Percentiles rank a stretch among this genome's conserved stretches.
Evolutionary conservation across 2,329 filamentous ascomycete genomes (phyloP).

Genomic region (Trichoderma polysporum): DNA sequence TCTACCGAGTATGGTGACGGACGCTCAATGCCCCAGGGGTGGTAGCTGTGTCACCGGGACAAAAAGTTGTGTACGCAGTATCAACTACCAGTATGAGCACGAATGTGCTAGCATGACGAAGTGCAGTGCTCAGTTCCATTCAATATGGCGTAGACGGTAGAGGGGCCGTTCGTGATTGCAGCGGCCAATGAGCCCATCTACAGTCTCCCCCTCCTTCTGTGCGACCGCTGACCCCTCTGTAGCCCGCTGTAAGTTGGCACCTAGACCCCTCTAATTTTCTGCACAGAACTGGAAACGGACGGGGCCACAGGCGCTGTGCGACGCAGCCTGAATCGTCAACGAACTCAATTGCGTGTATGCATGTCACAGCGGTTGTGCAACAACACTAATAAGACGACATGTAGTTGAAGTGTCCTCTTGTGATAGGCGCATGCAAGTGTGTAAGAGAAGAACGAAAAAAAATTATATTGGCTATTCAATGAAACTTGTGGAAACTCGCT

Average conservation of each 20-base stretch:
- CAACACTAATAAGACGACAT: neutral
- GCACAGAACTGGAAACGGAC: neutral
- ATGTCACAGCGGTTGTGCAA: slow-evolving; percentile 12
- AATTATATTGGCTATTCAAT: neutral
- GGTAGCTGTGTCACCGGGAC: slow-evolving; percentile 3
- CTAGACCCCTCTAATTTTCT: neutral
- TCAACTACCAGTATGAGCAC: neutral
- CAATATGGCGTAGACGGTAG: neutral
- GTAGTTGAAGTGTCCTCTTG: neutral
- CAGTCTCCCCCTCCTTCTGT: slow-evolving; percentile 2
- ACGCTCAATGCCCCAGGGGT: neutral
- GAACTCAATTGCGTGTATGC: slow-evolving; percentile 2
- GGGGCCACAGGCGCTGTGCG: slow-evolving; percentile 8
- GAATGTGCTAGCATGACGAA: too few relatives aligned
- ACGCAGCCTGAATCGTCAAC: slow-evolving; percentile 8
- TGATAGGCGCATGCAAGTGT: neutral
- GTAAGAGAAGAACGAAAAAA: neutral
- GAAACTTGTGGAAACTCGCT: neutral
- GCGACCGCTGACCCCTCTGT: slow-evolving; percentile 1
- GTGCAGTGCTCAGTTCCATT: too few relatives aligned
- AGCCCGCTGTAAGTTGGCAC: neutral
- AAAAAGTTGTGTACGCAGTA: neutral
- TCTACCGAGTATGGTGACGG: slow-evolving; percentile 1
- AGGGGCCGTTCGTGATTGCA: neutral
- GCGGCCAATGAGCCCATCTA: slow-evolving; percentile 12